phyloP scores from a whole-genome alignment of 495 filamentous ascomycete genomes.

The Penicillium cataractarum region DNA sequence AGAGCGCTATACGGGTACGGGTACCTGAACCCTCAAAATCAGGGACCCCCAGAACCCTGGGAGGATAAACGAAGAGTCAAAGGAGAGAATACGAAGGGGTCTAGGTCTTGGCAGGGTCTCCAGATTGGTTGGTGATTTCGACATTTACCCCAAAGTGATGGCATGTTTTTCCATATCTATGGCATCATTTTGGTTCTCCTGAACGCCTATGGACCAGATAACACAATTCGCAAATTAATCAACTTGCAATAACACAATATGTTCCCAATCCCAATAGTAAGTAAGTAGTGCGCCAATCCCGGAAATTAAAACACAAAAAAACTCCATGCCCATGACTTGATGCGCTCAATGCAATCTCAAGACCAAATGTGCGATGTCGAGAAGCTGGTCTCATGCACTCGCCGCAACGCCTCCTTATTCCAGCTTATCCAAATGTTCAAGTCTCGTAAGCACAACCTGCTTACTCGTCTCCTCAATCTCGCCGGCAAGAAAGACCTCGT shows the following conservation, averaged over 20 bases:
- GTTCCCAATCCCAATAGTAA: neutral
- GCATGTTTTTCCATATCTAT: constrained; percentile 16
- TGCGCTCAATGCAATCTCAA: constrained; percentile 19
- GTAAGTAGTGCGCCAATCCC: constrained; percentile 6
- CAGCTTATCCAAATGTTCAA: constrained; percentile 96
- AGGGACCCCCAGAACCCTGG: neutral
- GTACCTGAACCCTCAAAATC: neutral
- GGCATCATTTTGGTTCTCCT: constrained; percentile 4
- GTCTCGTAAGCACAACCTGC: constrained; percentile 89
- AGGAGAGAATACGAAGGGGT: constrained; percentile 22
- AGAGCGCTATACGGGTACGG: neutral
- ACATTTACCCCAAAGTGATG: constrained; percentile 29
- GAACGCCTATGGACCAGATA: constrained; percentile 12
- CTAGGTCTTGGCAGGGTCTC: constrained; percentile 22
- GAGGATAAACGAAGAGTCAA: neutral
- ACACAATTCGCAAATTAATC: neutral
- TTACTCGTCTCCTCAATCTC: constrained; percentile 99
- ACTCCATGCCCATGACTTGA: constrained; percentile 33
- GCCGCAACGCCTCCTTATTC: constrained; percentile 56
- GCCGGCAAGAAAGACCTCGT: constrained; percentile 95
- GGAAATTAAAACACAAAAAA: constrained; percentile 7
- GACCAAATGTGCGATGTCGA: constrained; percentile 1
- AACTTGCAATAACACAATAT: neutral
- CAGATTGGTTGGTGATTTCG: constrained; percentile 27
- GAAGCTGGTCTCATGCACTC: neutral